A percentile compares a stretch with the other conserved stretches of the same genome.
Evolutionary conservation across 2,329 filamentous ascomycete genomes (phyloP).

Genomic region (Moelleriella libera): DNA sequence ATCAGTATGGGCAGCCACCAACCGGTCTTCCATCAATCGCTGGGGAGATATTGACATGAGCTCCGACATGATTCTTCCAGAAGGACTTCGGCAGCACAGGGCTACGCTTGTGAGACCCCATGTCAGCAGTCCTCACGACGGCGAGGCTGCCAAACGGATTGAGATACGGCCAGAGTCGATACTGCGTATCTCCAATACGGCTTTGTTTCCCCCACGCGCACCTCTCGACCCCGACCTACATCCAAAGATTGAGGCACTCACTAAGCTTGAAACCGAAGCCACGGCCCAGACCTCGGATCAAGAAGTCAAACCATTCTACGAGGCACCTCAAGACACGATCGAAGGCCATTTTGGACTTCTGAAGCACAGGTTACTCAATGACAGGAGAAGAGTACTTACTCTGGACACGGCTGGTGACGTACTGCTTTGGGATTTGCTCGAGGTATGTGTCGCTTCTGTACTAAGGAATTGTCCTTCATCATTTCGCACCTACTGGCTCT

Average conservation of each 20-base stretch:
- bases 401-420: slow-evolving; percentile 93
- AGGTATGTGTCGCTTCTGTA: slow-evolving; percentile 34
- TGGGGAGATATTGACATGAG: slow-evolving; percentile 80
- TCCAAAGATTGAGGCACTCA: slow-evolving; percentile 27
- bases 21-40: slow-evolving; percentile 80
- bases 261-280: slow-evolving; percentile 24
- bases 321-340: slow-evolving; percentile 64
- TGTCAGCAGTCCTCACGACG: background rate
- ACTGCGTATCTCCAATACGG: slow-evolving; percentile 72
- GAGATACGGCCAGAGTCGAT: slow-evolving; percentile 52
- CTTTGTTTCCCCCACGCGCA: slow-evolving; percentile 51
- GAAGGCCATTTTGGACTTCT: slow-evolving; percentile 92
- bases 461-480: background rate
- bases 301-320: slow-evolving; percentile 46
- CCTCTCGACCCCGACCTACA: slow-evolving; percentile 39
- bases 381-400: slow-evolving; percentile 77
- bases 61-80: slow-evolving; percentile 52
- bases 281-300: slow-evolving; percentile 13
- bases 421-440: slow-evolving; percentile 83
- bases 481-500: background rate
- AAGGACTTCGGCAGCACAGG: slow-evolving; percentile 33
- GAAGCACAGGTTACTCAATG: slow-evolving; percentile 84
- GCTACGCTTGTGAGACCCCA: slow-evolving; percentile 13
- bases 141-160: slow-evolving; percentile 44
- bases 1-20: slow-evolving; percentile 81